Evolutionary conservation across 1,284 basidiomycete genomes (phyloP).

Genomic region (Volvariella surrecta): DNA sequence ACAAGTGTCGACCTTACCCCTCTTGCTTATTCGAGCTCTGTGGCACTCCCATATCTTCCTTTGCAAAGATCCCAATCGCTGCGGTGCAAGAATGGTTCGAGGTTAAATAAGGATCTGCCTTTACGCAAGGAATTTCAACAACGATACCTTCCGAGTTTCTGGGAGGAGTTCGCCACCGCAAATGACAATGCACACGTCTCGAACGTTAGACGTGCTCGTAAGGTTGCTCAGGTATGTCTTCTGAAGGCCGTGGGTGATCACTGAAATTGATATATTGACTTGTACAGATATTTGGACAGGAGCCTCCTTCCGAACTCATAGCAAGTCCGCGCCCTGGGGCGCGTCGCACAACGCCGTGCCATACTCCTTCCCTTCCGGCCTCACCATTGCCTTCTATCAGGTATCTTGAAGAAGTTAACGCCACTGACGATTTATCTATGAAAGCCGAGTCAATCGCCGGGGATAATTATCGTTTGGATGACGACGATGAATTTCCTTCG

Average conservation of each 20-base stretch:
- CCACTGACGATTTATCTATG: too few relatives aligned
- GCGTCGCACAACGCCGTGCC: too few relatives aligned
- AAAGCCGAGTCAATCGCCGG: too few relatives aligned
- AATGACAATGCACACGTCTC: slow-evolving; percentile 25
- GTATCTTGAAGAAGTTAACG: too few relatives aligned
- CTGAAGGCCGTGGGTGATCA: slow-evolving; percentile 2
- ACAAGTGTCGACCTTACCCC: too few relatives aligned
- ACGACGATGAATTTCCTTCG: too few relatives aligned
- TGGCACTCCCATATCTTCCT: neutral
- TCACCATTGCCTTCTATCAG: too few relatives aligned
- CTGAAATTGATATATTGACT: slow-evolving; percentile 7
- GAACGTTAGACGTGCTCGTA: slow-evolving; percentile 35
- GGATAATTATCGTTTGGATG: too few relatives aligned
- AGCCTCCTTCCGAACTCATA: slow-evolving; percentile 22
- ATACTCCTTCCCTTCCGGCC: too few relatives aligned
- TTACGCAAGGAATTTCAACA: neutral
- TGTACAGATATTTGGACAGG: slow-evolving; percentile 37
- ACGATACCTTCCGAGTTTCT: neutral
- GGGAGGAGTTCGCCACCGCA: slow-evolving; percentile 12
- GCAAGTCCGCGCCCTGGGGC: neutral
- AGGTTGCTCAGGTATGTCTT: slow-evolving; percentile 35
- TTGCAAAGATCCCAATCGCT: neutral
- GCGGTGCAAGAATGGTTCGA: neutral
- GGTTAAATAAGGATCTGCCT: neutral
- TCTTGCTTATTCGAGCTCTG: neutral